Percentiles rank a stretch among this genome's conserved stretches.
Conservation (phyloP, 2,329 filamentous ascomycete species). For the Colletotrichum sp. region DNA sequence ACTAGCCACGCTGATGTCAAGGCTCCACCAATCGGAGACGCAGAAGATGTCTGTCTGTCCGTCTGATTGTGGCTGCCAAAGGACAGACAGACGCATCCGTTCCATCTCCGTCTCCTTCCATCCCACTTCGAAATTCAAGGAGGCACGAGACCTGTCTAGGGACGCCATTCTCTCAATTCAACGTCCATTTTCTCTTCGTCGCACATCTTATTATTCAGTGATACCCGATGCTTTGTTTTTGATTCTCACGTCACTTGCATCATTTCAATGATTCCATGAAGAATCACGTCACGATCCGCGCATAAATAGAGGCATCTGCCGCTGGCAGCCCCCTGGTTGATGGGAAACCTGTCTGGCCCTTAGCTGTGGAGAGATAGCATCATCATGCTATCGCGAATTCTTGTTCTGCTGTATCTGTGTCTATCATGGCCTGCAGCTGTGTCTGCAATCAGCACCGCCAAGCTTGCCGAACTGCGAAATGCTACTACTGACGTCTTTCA, state of each 20-base stretch:
- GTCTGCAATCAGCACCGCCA: slow-evolving; percentile 59
- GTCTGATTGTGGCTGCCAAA: slow-evolving; percentile 2
- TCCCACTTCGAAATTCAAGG: slow-evolving; percentile 12
- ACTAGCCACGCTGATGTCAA: not conserved
- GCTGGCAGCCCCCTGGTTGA: slow-evolving; percentile 14
- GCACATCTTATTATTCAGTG: not conserved
- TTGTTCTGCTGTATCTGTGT: slow-evolving; percentile 27
- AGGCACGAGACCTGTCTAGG: slow-evolving; percentile 8
- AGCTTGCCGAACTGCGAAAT: slow-evolving; percentile 59
- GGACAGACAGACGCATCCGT: slow-evolving; percentile 9
- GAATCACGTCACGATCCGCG: not conserved
- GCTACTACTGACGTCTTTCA: slow-evolving; percentile 86
- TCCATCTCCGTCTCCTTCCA: not conserved
- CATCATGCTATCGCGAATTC: slow-evolving; percentile 26
- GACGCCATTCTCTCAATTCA: not conserved
- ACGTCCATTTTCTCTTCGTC: not conserved
- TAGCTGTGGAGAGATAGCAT: slow-evolving; percentile 5
- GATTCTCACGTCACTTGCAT: not conserved
- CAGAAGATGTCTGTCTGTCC: not conserved
- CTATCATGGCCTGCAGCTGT: slow-evolving; percentile 43
- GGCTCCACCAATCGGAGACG: slow-evolving; percentile 5
- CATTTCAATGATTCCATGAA: slow-evolving; percentile 3
- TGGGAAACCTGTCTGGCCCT: slow-evolving; percentile 22
- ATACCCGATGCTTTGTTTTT: not conserved
- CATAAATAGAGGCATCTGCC: slow-evolving; percentile 22